Evolutionary conservation across 441 rosid genomes (phyloP).

Genomic region (Biscutella laevigata): DNA sequence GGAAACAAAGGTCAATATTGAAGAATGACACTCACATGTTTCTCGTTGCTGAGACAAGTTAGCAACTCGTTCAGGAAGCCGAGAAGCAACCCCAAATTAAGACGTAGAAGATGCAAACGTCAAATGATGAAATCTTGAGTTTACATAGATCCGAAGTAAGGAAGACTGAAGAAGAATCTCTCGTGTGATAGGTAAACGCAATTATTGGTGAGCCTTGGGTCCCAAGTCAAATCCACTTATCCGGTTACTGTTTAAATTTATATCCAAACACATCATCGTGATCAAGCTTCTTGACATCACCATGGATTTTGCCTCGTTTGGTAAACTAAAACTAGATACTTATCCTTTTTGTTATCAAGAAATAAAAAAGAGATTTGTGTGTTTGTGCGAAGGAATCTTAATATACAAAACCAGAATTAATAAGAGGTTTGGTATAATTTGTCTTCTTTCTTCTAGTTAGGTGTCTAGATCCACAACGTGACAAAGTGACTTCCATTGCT

Average conservation of each 20-base stretch:
- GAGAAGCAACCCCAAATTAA: too few relatives aligned
- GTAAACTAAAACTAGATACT: too few relatives aligned
- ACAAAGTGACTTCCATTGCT: slow-evolving; percentile 26
- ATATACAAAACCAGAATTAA: not conserved
- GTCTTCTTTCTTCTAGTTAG: slow-evolving; percentile 21
- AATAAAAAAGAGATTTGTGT: slow-evolving; percentile 3
- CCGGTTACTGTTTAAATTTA: not conserved
- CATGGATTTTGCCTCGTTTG: not conserved
- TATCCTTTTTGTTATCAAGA: too few relatives aligned
- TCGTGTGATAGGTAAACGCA: not conserved
- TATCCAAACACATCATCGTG: not conserved
- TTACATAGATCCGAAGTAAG: too few relatives aligned
- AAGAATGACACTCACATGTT: not conserved
- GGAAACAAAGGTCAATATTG: not conserved
- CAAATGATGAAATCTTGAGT: not conserved
- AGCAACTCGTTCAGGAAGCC: too few relatives aligned
- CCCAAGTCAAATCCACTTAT: not conserved
- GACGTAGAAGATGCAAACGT: too few relatives aligned
- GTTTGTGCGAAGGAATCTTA: slow-evolving; percentile 15
- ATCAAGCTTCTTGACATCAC: not conserved
- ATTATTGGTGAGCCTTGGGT: not conserved
- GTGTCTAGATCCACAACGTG: slow-evolving; percentile 7
- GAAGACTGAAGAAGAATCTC: not conserved
- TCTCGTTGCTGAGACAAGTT: not conserved
- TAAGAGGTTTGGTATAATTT: slow-evolving; percentile 15